Evolutionary conservation across 2,329 filamentous ascomycete species (phyloP), one percentile per base, ranked within the genome.

Genomic region (Dactylellina sp.): DNA sequence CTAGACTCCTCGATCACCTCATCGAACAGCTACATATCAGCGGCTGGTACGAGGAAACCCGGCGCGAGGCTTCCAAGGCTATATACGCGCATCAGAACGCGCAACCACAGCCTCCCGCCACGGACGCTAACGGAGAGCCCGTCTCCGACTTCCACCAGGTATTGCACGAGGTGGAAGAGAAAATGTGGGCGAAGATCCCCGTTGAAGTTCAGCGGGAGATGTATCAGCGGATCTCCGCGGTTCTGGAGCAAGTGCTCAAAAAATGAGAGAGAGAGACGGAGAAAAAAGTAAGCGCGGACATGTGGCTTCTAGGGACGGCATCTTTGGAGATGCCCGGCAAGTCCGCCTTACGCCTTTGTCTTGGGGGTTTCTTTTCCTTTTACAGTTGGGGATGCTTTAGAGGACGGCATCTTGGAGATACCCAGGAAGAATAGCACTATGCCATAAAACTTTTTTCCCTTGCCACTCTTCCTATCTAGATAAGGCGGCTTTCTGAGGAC

Each of bases 111-210:
- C 24, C 28, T 4, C 22, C 32, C 7, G 35, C 49, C 55, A 35
- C n/a, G 22, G 28, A 25, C 55, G 55, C 37, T 1, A 47, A 46
- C 16, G 68, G 61, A 20, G 70, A 74, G 11, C 56, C 70, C 28
- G 18, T 66, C 47, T 61, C 70, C n/a, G 70, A 74, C 35, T 74
- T 61, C 61, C 61, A 74, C 35, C 61, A 55, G 47, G 70, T 74
- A 1, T 20, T 66, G 7, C 22, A 57, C 47, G 25, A 37, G 24
- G 70, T 74, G 12, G 59, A 74, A 16, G 61, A 61, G 22, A 61
- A 74, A 47, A 66, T 61, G 61, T 74, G 70, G 70, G 46, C 46
- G 56, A 62, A 66, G 70, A 62, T 74, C 24, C 70, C 70, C 20
- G 55, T 56, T 39, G 70, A 74, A 22, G 70, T 74, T 9, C 70